Evolutionary conservation across 495 filamentous ascomycete species (phyloP).

Genomic region (Collariella sp.): DNA sequence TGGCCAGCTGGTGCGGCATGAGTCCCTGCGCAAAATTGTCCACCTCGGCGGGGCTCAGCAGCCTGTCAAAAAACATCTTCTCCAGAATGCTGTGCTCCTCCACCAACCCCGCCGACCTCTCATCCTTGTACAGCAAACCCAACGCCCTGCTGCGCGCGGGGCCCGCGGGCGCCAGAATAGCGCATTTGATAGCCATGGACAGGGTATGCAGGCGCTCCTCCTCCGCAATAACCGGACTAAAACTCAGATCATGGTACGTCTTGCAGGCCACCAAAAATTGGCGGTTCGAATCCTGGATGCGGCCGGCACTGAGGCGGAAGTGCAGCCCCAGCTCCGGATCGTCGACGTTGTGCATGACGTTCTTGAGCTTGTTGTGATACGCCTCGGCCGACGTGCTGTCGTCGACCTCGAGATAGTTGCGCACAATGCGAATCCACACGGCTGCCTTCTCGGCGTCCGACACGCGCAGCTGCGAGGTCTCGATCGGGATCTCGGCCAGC

Average conservation of each 20-base stretch:
- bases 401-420: conserved; percentile 90
- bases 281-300: conserved; percentile 83
- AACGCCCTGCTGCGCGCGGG: conserved; percentile 72
- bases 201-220: conserved; percentile 75
- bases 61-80: conserved; percentile 92
- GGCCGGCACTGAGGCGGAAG: conserved; percentile 84
- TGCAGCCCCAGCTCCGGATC: conserved; percentile 66
- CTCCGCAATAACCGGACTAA: conserved; percentile 67
- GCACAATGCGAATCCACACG: conserved; percentile 89
- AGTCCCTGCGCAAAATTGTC: conserved; percentile 73
- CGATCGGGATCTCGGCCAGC: conserved; percentile 77
- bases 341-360: conserved; percentile 68
- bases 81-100: conserved; percentile 84
- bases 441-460: conserved; percentile 66
- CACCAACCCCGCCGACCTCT: conserved; percentile 63
- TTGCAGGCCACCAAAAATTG: conserved; percentile 84
- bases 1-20: conserved; percentile 78
- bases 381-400: conserved; percentile 76
- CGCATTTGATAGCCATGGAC: conserved; percentile 82
- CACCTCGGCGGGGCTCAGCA: conserved; percentile 73
- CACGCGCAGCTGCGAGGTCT: conserved; percentile 76
- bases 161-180: conserved; percentile 88
- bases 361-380: conserved; percentile 88
- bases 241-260: conserved; percentile 78
- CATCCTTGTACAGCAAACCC: conserved; percentile 86